Evolutionary conservation across 2,329 filamentous ascomycete genomes (phyloP).

Genomic region (Chrysoporthe cubensis): DNA sequence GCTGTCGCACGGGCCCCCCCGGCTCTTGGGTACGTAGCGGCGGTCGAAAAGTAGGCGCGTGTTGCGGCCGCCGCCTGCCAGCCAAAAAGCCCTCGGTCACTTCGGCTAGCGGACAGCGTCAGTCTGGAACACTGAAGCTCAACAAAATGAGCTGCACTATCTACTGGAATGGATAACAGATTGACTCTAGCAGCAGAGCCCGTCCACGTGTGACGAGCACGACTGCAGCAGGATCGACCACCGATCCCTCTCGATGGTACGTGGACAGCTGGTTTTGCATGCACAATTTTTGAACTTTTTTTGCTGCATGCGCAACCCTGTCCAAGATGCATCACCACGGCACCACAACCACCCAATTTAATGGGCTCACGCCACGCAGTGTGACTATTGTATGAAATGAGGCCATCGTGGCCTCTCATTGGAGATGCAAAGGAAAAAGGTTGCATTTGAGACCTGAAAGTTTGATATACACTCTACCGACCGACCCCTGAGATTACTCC

Average conservation of each 20-base stretch:
- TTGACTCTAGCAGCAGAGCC: constrained; percentile 1
- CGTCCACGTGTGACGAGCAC: not conserved
- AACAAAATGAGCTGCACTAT: not conserved
- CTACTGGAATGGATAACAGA: constrained; percentile 4
- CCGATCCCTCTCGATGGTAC: not conserved
- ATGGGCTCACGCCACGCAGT: not conserved
- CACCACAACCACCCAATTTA: constrained; percentile 1
- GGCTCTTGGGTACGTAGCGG: not conserved
- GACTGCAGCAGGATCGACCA: not conserved
- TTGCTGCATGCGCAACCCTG: not conserved
- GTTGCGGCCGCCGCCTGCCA: constrained; percentile 10
- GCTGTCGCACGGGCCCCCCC: constrained; percentile 12
- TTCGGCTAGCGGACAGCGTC: not conserved
- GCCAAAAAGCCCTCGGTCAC: not conserved
- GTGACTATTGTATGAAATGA: not conserved
- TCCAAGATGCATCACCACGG: not conserved
- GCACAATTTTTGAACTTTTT: not conserved
- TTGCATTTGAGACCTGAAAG: constrained; percentile 34
- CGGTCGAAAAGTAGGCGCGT: constrained; percentile 13
- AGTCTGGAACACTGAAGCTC: not conserved
- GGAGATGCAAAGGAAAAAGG: constrained; percentile 22
- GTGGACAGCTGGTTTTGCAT: constrained; percentile 8
- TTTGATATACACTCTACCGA: constrained; percentile 49
- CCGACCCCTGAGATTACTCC: constrained; percentile 37
- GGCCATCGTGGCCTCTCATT: not conserved